phyloP scores from a whole-genome alignment of 257 asterid species.

The Handroanthus guayacan region DNA sequence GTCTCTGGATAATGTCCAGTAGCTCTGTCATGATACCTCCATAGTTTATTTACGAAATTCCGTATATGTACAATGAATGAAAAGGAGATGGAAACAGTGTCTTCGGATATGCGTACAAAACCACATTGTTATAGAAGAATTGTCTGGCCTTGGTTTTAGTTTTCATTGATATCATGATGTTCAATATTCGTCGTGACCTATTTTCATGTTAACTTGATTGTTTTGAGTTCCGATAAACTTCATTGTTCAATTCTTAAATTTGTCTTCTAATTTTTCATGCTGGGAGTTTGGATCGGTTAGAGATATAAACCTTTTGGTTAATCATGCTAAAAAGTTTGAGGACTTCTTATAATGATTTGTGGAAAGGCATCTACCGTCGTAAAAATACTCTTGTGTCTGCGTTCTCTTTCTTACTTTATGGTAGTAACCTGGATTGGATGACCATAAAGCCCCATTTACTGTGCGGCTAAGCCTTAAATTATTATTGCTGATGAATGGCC shows the following conservation, averaged over 20 bases:
- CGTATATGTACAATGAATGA: neutral
- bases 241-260: neutral
- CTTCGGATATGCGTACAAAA: neutral
- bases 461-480: neutral
- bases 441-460: neutral
- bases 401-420: neutral
- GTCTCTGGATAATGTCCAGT: neutral
- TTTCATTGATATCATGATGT: neutral
- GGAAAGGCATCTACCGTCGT: neutral
- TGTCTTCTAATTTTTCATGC: neutral
- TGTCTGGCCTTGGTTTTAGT: neutral
- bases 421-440: conserved; percentile 25
- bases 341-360: no score
- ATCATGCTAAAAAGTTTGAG: neutral
- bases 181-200: neutral
- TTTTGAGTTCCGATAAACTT: neutral
- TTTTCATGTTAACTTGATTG: neutral
- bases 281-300: neutral
- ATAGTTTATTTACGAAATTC: neutral
- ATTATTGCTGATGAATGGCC: neutral
- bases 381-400: neutral
- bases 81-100: neutral
- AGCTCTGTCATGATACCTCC: neutral
- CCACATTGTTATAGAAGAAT: neutral
- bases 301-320: neutral